Base-by-base conservation (phyloP, 2,329 filamentous ascomycete species). In the Microdochium nivale region DNA sequence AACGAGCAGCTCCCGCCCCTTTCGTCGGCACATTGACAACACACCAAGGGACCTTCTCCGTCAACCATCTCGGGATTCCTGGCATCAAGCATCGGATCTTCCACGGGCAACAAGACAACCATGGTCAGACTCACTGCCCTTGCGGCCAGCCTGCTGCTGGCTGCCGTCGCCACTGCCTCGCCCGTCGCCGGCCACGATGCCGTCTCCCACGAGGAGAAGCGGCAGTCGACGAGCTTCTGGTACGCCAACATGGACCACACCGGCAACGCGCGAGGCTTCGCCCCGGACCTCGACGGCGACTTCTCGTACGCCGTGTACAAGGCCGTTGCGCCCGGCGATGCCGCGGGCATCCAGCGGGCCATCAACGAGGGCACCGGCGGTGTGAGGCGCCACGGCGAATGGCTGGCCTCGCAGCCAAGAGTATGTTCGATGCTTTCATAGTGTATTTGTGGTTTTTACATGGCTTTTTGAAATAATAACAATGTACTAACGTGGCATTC, bases 201-300 rank as follows among this genome's bases (percentile, higher is more conserved):
- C 40, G 13, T 19, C 19, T 19, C 40, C 19, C 40, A 44, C 40
- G 21, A 21, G 7, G 40, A 44, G 40, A 44, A 44, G 19, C n/a
- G 40, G 21, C 40, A 44, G 48, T 55, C 23, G 40, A 63, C 58
- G 30, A 62, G 58, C 47, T 74, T 68, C 56, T 73, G 70, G 68
- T 73, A 74, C 57, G 60, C 70, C 33, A 69, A 70, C 50, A 63
- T 74, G 58, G 70, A 74, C 49, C 71, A 74, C 52, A 64, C 62
- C 1, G 64, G 62, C 1, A 23, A 60, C 1, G 51, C 63, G 16
- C 63, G 70, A 8, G 70, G 71, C 7, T 72, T 63, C 51, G 70
- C 70, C 2, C 71, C 70, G 1, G 67, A 73, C 44, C 64, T 73
- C 3, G 70, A 68, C 33, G 58, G 58, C 21, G 67, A 72, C 53